Conservation (phyloP, 2,329 filamentous ascomycete species). For the Allantophomopsis cytisporea region DNA sequence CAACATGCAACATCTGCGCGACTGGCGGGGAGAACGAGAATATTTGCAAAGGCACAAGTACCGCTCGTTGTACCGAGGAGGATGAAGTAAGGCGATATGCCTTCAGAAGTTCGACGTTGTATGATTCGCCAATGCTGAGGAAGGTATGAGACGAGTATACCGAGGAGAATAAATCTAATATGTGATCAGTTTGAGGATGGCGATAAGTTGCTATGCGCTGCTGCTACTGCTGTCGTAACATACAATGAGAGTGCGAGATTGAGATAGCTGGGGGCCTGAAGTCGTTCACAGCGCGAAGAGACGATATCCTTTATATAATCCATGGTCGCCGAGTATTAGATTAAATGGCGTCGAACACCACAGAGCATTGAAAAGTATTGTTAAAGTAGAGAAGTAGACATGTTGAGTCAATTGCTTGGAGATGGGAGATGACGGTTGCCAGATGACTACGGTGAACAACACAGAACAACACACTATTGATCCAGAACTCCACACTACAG, state of each 20-base stretch:
- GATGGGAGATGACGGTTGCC: background rate
- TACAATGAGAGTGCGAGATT: conserved; percentile 41
- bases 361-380: no score
- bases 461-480: background rate
- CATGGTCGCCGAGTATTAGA: background rate
- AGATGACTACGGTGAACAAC: background rate
- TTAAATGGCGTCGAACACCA: no score
- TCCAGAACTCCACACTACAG: no score
- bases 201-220: background rate
- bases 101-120: conserved; percentile 71
- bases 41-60: conserved; percentile 83
- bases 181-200: conserved; percentile 4
- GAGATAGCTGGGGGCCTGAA: conserved; percentile 33
- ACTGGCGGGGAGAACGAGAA: conserved; percentile 74
- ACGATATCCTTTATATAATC: conserved; percentile 3
- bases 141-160: conserved; percentile 84
- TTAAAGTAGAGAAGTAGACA: no score
- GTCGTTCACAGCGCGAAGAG: conserved; percentile 29
- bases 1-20: conserved; percentile 78
- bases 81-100: conserved; percentile 91
- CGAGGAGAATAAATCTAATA: conserved; percentile 55
- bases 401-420: background rate
- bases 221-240: conserved; percentile 6
- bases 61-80: conserved; percentile 86
- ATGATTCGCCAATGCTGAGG: conserved; percentile 93